Evolutionary conservation across 768 basidiomycete species (phyloP).

Genomic region (Bullera alba): DNA sequence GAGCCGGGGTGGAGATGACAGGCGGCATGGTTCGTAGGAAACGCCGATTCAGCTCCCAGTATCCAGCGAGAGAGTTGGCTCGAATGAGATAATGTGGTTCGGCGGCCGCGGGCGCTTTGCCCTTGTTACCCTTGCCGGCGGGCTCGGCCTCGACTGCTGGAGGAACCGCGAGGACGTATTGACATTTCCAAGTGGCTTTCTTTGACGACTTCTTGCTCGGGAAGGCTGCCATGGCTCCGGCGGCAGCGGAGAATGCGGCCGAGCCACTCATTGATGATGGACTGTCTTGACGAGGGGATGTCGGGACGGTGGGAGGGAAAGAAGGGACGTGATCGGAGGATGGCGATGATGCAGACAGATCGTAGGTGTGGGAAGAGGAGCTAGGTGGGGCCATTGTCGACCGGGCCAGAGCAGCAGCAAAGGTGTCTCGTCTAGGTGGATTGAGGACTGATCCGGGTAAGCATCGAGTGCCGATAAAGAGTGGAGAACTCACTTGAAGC

Average conservation of each 20-base stretch:
- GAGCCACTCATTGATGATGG: neutral
- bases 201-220: neutral
- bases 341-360: slow-evolving; percentile 5
- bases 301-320: slow-evolving; percentile 7
- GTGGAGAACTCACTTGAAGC: slow-evolving; percentile 38
- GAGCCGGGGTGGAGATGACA: neutral
- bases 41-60: slow-evolving; percentile 72
- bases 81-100: slow-evolving; percentile 49
- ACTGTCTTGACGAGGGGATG: slow-evolving; percentile 1
- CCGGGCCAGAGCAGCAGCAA: slow-evolving; percentile 27
- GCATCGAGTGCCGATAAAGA: neutral
- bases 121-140: slow-evolving; percentile 17
- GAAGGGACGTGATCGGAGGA: slow-evolving; percentile 6
- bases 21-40: slow-evolving; percentile 21
- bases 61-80: slow-evolving; percentile 67
- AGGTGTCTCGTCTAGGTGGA: slow-evolving; percentile 25
- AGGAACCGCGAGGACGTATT: slow-evolving; percentile 28
- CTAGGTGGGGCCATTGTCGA: slow-evolving; percentile 20
- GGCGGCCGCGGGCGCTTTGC: slow-evolving; percentile 11
- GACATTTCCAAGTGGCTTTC: slow-evolving; percentile 26
- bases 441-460: slow-evolving; percentile 24
- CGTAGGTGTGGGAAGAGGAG: neutral
- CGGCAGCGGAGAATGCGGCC: neutral
- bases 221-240: neutral
- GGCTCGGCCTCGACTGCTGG: slow-evolving; percentile 5